phyloP scores from a whole-genome alignment of 352 stramenopile species.

The Phytophthora aleatoria region DNA sequence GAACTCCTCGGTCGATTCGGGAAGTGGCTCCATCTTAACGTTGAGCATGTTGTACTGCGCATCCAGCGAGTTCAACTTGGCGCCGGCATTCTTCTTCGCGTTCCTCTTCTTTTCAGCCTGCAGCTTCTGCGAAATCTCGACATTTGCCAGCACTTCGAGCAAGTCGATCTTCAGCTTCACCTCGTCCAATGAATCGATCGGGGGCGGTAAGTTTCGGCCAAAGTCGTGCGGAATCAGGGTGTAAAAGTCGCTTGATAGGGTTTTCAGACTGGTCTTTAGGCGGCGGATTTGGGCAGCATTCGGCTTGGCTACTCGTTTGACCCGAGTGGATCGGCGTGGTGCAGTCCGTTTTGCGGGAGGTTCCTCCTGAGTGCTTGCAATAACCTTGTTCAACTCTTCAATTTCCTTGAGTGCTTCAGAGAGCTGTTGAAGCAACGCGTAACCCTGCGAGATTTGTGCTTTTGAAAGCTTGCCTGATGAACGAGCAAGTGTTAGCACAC shows the following conservation, averaged over 20 bases:
- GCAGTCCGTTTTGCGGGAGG: constrained; percentile 12
- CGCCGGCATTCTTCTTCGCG: constrained; percentile 20
- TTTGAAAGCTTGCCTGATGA: constrained; percentile 50
- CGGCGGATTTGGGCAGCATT: constrained; percentile 40
- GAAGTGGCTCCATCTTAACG: constrained; percentile 51
- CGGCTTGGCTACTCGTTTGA: constrained; percentile 29
- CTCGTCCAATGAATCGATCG: constrained; percentile 63
- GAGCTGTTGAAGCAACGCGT: constrained; percentile 55
- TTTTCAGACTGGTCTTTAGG: constrained; percentile 58
- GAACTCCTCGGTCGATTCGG: constrained; percentile 46
- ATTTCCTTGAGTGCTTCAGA: constrained; percentile 58
- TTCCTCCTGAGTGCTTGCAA: neutral
- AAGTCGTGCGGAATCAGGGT: constrained; percentile 77
- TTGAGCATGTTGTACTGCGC: constrained; percentile 67
- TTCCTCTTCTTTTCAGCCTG: constrained; percentile 55
- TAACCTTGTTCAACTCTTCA: constrained; percentile 35
- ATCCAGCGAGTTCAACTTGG: constrained; percentile 56
- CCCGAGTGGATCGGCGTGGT: constrained; percentile 32
- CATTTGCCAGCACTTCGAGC: constrained; percentile 65
- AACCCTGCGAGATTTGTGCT: constrained; percentile 67
- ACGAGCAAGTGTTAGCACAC: neutral
- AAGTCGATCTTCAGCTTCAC: constrained; percentile 75
- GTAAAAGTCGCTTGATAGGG: constrained; percentile 71
- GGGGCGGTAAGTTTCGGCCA: constrained; percentile 52
- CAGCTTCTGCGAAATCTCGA: constrained; percentile 73